A percentile compares a stretch with the other conserved stretches of the same genome.
Conservation (phyloP, 2,329 filamentous ascomycete genomes). For the Kalaharituber pfeilii region DNA sequence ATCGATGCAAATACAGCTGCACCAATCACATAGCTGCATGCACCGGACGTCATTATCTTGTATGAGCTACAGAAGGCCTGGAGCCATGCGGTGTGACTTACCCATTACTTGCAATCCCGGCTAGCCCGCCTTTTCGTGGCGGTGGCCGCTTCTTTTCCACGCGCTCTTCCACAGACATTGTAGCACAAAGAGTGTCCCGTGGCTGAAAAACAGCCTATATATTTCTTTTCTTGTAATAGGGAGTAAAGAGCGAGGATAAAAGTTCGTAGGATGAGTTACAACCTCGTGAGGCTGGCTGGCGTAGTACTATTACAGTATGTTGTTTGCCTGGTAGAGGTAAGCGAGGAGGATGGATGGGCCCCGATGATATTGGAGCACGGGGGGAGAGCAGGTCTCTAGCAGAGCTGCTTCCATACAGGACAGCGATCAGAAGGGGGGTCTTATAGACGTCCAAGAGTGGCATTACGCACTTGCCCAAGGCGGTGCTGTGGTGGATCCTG, state of each 20-base stretch:
- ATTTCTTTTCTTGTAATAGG: background rate
- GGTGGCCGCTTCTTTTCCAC: background rate
- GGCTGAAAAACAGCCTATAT: background rate
- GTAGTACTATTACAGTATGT: background rate
- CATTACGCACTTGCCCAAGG: background rate
- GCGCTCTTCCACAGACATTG: too few relatives aligned
- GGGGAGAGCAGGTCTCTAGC: background rate
- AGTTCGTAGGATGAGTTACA: background rate
- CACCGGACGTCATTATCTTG: background rate
- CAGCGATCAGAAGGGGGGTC: background rate
- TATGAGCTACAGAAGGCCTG: background rate
- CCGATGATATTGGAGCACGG: too few relatives aligned
- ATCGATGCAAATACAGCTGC: constrained; percentile 27
- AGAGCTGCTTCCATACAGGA: background rate
- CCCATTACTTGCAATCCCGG: background rate
- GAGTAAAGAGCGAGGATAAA: background rate
- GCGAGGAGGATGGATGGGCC: background rate
- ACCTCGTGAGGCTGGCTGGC: background rate
- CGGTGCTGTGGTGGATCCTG: too few relatives aligned
- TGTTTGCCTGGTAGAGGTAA: background rate
- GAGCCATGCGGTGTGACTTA: too few relatives aligned
- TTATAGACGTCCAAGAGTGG: background rate
- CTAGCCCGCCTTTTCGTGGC: background rate
- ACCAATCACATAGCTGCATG: constrained; percentile 25
- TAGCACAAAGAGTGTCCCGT: too few relatives aligned